Percentiles rank a stretch among this genome's conserved stretches.
phyloP scores from a whole-genome alignment of 192 early-diverging fungal species.

The Coemansia sp. region DNA sequence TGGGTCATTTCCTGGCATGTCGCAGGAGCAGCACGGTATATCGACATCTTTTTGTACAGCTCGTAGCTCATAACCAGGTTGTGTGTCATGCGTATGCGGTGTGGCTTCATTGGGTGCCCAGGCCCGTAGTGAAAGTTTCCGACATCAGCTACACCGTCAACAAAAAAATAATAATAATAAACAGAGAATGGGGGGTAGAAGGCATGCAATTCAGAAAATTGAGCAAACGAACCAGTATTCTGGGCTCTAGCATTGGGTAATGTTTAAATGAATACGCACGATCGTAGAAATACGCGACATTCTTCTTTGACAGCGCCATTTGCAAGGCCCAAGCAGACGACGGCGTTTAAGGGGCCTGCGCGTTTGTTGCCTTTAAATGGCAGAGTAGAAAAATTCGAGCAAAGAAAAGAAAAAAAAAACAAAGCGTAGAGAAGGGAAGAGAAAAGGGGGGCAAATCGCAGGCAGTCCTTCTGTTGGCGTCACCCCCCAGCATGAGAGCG shows the following conservation, averaged over 20 bases:
- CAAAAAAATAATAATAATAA: neutral
- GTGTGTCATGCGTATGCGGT: slow-evolving; percentile 94
- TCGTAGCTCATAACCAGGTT: slow-evolving; percentile 96
- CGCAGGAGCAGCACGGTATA: slow-evolving; percentile 78
- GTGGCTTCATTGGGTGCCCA: slow-evolving; percentile 99
- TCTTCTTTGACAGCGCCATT: slow-evolving; percentile 43
- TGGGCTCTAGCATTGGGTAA: neutral
- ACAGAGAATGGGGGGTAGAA: neutral
- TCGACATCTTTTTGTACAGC: slow-evolving; percentile 92
- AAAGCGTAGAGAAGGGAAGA: neutral
- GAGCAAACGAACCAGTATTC: neutral
- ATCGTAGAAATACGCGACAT: slow-evolving; percentile 58
- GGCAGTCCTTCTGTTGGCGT: too few relatives aligned
- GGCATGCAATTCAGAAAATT: neutral
- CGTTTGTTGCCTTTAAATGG: slow-evolving; percentile 2
- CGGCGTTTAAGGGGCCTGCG: neutral
- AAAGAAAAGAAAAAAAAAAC: neutral
- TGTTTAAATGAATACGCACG: slow-evolving; percentile 34
- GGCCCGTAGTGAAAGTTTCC: slow-evolving; percentile 89
- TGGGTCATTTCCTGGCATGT: slow-evolving; percentile 93
- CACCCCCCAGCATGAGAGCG: too few relatives aligned
- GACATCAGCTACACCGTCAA: slow-evolving; percentile 56
- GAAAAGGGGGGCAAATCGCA: too few relatives aligned
- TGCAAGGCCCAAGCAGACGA: slow-evolving; percentile 3
- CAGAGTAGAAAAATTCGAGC: slow-evolving; percentile 5